Evolutionary conservation across 305 asterid species (phyloP), one percentile per base, ranked within the genome.

Genomic region (Plantago coronopus): DNA sequence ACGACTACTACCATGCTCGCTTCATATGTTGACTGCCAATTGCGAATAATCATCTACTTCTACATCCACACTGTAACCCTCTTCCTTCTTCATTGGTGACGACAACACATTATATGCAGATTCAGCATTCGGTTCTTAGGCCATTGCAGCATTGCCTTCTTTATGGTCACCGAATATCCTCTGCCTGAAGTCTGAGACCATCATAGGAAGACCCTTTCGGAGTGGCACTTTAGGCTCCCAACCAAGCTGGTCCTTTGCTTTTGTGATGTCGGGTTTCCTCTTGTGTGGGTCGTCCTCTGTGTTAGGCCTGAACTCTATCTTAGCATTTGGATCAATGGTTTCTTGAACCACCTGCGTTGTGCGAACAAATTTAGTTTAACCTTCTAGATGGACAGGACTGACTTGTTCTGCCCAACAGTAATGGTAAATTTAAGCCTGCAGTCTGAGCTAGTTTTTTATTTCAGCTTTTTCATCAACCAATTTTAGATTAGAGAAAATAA

Each of bases 221-320:
- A 91, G 88, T 4, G 98, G 58, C 15, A 91, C 77, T 70, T 91
- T 91, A 15, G 98, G 98, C 77, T 91, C 96, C 98, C 98, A 91
- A 0, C 96, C 96, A 1, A 91, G 84, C 37, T 75, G 67, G 17
- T 91, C 95, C 66, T 88, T 91, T 1, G 98, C 98, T 83, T 74
- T 91, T 44, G 89, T 34, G 66, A 91, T 91, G 61, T 91, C 98
- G 0, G 98, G 98, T 67, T 91, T 88, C 56, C 98, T 84, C 88
- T 84, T 91, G 93, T 91, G 98, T 0, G 98, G 98, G 44, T 91
- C 98, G 59, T 91, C 98, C 66, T 88, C 96, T 0, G 98, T 88
- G 87, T 91, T 91, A 5, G 96, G 90, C 74, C 72, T 82, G 87
- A 82, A 84, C 31, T 81, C 96, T 27, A 91, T 86, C 76, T 78